phyloP scores from a whole-genome alignment of 2,329 filamentous ascomycete genomes.

The Delphinella strobiligena region DNA sequence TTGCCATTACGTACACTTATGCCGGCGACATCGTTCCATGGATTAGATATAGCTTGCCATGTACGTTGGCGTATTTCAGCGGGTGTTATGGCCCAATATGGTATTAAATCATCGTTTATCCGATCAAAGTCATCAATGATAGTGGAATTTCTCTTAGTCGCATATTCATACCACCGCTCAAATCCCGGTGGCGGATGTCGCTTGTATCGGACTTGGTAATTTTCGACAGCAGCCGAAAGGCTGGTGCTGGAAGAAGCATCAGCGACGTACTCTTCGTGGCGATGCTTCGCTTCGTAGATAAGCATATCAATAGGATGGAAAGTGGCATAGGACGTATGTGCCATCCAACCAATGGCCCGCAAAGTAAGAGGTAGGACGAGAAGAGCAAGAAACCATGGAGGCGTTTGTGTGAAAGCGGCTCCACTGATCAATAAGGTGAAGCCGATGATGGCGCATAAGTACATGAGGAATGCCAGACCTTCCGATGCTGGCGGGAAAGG shows the following conservation, averaged over 20 bases:
- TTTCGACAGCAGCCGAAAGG: constrained; percentile 36
- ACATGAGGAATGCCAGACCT: constrained; percentile 13
- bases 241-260: constrained; percentile 36
- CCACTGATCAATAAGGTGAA: constrained; percentile 2
- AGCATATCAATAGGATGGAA: constrained; percentile 45
- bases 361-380: constrained; percentile 31
- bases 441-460: not conserved
- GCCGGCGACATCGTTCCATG: constrained; percentile 43
- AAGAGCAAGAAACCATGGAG: constrained; percentile 12
- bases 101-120: constrained; percentile 43
- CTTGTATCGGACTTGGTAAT: constrained; percentile 41
- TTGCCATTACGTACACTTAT: constrained; percentile 44
- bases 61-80: constrained; percentile 40
- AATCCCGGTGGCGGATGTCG: constrained; percentile 48
- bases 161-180: constrained; percentile 48
- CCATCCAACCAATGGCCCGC: constrained; percentile 27
- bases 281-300: constrained; percentile 36
- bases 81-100: constrained; percentile 42
- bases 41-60: constrained; percentile 39
- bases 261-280: constrained; percentile 37
- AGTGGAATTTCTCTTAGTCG: constrained; percentile 36
- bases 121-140: constrained; percentile 50
- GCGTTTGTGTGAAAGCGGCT: constrained; percentile 5
- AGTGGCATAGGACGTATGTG: constrained; percentile 26
- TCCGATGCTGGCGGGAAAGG: constrained; percentile 17